Base-by-base conservation (phyloP, 257 asterid species). In the Nicotiana undulata region DNA sequence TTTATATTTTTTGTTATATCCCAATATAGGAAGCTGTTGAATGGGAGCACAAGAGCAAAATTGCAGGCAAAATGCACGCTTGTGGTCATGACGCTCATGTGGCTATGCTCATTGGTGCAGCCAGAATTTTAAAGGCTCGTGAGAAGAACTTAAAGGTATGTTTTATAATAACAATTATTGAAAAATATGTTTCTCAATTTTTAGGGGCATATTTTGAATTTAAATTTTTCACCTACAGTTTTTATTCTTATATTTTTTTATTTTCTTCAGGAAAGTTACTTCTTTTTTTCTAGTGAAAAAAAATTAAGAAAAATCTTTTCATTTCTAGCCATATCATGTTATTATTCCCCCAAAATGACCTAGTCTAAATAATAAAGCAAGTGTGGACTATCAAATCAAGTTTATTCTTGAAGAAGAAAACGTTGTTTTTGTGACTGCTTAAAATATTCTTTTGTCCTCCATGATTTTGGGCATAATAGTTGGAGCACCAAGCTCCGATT, bases 11-110 rank as follows among this genome's bases (percentile, higher is more conserved):
- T 3, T 9, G 3, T 44, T 63, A 8, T 18, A 20, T 51, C 49
- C 26, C 10, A 60, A 66, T 20, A 68, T 80, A 92, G 97, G 97
- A 92, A 87, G 89, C 87, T n/a, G 91, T 89, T 77, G 94, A 90
- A 61, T 92, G 97, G 95, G 90, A 88, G 86, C 91, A 90, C 87
- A 90, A 89, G 81, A 92, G 97, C 87, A 88, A 81, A 79, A 86
- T 85, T 56, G 84, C 86, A 0, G 97, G 97, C 70, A 92, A 88
- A 81, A 92, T 92, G 97, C 97, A 92, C 59, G 97, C 97, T 22
- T 92, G 97, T 29, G 97, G 97, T 0, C 97, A 92, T 82, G 97
- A 92, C 5, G 97, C 93, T 18, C 97, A 92, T 11, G 93, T 88
- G 67, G 90, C 97, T 13, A 92, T 92, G 97, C 95, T 92, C 37